phyloP scores from a whole-genome alignment of 1,284 basidiomycete species.

The Gomphus sp. region DNA sequence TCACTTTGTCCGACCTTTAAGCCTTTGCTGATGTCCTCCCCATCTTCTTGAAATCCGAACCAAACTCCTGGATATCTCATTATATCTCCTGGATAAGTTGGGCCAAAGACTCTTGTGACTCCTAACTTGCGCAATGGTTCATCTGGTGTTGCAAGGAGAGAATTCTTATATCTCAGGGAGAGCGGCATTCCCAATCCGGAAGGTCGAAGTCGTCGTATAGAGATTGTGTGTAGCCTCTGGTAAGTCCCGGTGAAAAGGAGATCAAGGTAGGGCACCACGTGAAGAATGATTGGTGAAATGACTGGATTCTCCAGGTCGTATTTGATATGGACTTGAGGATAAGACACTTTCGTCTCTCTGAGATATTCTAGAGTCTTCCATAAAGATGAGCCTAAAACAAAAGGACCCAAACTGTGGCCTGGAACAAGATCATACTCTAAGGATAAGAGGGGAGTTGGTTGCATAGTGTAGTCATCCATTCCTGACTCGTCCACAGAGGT shows the following conservation, averaged over 20 bases:
- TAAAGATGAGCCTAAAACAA: conserved; percentile 69
- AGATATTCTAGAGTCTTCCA: conserved; percentile 75
- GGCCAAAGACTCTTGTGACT: conserved; percentile 72
- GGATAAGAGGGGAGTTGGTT: background rate
- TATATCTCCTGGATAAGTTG: conserved; percentile 74
- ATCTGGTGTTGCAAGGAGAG: conserved; percentile 46
- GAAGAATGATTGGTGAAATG: conserved; percentile 62
- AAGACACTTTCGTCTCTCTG: conserved; percentile 31
- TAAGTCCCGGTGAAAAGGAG: conserved; percentile 69
- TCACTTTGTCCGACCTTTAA: conserved; percentile 38
- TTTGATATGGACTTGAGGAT: conserved; percentile 77
- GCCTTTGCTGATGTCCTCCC: conserved; percentile 34
- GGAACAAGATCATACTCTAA: conserved; percentile 66
- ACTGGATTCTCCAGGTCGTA: conserved; percentile 68
- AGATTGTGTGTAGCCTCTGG: conserved; percentile 71
- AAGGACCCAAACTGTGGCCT: conserved; percentile 68
- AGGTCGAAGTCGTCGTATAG: conserved; percentile 52
- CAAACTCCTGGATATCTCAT: conserved; percentile 75
- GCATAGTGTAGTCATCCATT: background rate
- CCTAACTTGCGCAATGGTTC: conserved; percentile 55
- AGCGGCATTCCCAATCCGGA: conserved; percentile 36
- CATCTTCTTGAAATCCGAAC: conserved; percentile 71
- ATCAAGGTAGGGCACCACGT: conserved; percentile 69
- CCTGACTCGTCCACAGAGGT: background rate
- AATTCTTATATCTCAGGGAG: conserved; percentile 61